A percentile compares a stretch with the other conserved stretches of the same genome.
These are phyloP conservation scores for Rhodosorus marinus DNA, from an alignment of 23 red algal species.

Conservation along the genomic window DNA sequence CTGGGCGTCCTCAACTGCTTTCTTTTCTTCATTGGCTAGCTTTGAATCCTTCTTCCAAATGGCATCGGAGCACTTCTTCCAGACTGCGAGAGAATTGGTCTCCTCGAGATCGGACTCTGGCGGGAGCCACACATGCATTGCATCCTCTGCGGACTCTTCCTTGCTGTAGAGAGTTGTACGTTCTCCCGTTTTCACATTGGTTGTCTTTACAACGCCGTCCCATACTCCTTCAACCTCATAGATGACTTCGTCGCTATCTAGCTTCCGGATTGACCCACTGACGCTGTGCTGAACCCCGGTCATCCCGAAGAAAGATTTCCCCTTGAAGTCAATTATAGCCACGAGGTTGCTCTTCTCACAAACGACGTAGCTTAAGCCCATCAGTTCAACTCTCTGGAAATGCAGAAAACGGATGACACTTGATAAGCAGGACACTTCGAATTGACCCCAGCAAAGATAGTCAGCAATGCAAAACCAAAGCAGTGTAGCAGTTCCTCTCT, in stretches of 20 bases:
- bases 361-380: slow-evolving; percentile 28
- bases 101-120: slow-evolving; percentile 25
- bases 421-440: too few species aligned
- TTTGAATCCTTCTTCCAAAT: slow-evolving; percentile 31
- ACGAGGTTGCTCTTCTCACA: slow-evolving; percentile 40
- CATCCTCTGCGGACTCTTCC: slow-evolving; percentile 20
- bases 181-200: slow-evolving; percentile 14
- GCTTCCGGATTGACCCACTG: slow-evolving; percentile 36
- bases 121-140: slow-evolving; percentile 43
- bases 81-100: slow-evolving; percentile 37
- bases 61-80: slow-evolving; percentile 44
- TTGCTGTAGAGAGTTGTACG: slow-evolving; percentile 51
- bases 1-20: slow-evolving; percentile 64
- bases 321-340: slow-evolving; percentile 67
- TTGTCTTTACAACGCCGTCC: slow-evolving; percentile 56
- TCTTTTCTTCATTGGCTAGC: slow-evolving; percentile 49
- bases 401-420: too few species aligned
- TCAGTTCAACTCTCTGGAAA: slow-evolving; percentile 61
- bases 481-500: too few species aligned
- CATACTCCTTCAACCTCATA: slow-evolving; percentile 57
- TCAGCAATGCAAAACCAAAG: too few species aligned
- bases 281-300: slow-evolving; percentile 46
- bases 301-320: slow-evolving; percentile 13
- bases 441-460: too few species aligned
- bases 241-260: slow-evolving; percentile 17